Evolutionary conservation across 257 asterid genomes (phyloP).

Genomic region (Solanum okadae): DNA sequence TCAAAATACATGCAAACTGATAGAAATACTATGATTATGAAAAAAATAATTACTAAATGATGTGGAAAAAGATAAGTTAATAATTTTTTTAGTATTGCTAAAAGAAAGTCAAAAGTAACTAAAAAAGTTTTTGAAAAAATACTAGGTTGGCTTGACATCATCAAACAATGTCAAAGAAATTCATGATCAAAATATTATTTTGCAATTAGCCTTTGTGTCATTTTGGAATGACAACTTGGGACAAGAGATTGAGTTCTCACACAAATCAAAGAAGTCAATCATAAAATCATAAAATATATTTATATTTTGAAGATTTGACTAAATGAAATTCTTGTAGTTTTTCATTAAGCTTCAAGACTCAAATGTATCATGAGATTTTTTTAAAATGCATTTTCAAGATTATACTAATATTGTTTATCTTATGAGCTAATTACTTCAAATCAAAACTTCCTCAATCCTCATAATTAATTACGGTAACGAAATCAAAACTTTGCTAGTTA

Average conservation of each 20-base stretch:
- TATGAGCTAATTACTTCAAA: background rate
- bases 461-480: background rate
- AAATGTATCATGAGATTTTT: background rate
- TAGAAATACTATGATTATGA: rapidly evolving
- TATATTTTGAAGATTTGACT: background rate
- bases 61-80: background rate
- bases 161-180: background rate
- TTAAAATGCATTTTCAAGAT: background rate
- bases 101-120: background rate
- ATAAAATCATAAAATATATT: background rate
- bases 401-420: background rate
- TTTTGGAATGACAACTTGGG: background rate
- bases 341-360: background rate
- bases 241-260: background rate
- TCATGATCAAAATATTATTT: background rate
- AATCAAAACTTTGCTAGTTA: background rate
- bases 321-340: background rate
- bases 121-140: background rate
- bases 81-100: background rate
- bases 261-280: background rate
- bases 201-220: background rate
- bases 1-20: background rate
- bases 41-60: background rate
- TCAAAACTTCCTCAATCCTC: background rate
- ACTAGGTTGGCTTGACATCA: background rate